These are phyloP conservation scores for Russula foetens DNA, from an alignment of 768 basidiomycete species.

Conservation along the genomic window DNA sequence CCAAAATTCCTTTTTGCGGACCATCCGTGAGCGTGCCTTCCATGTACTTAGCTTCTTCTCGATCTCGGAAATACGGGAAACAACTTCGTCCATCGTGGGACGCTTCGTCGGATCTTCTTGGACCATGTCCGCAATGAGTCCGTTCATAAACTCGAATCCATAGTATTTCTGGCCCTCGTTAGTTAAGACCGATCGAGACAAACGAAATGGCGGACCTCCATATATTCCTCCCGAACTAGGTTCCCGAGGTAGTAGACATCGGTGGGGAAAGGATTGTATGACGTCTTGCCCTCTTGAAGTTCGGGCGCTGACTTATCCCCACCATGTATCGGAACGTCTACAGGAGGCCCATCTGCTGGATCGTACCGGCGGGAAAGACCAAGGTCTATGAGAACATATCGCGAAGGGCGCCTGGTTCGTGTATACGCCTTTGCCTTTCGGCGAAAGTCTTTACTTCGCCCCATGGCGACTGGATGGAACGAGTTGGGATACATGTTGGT, in stretches of 20 bases:
- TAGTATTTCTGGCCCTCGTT: neutral
- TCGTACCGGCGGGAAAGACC: constrained; percentile 23
- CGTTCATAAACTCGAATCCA: constrained; percentile 1
- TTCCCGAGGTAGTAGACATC: constrained; percentile 26
- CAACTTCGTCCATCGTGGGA: constrained; percentile 30
- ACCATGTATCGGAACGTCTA: constrained; percentile 18
- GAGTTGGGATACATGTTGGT: constrained; percentile 12
- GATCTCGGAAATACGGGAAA: neutral
- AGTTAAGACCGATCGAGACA: neutral
- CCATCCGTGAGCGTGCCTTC: neutral
- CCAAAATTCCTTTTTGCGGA: neutral
- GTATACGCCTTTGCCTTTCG: constrained; percentile 10
- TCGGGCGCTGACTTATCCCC: constrained; percentile 24
- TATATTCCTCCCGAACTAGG: constrained; percentile 11
- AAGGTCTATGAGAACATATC: constrained; percentile 27
- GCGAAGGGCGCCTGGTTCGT: constrained; percentile 22
- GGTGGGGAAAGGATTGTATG: constrained; percentile 21
- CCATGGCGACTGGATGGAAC: constrained; percentile 2
- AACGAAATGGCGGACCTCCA: constrained; percentile 1
- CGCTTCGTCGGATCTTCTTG: constrained; percentile 29
- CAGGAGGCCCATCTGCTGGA: neutral
- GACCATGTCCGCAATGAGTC: constrained; percentile 27
- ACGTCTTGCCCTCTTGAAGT: neutral
- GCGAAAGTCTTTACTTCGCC: neutral
- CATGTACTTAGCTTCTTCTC: neutral